A percentile compares a stretch with the other conserved stretches of the same genome.
Evolutionary conservation across 83 land plant genomes (phyloP).

Genomic region (Diphasiastrum complanatum): DNA sequence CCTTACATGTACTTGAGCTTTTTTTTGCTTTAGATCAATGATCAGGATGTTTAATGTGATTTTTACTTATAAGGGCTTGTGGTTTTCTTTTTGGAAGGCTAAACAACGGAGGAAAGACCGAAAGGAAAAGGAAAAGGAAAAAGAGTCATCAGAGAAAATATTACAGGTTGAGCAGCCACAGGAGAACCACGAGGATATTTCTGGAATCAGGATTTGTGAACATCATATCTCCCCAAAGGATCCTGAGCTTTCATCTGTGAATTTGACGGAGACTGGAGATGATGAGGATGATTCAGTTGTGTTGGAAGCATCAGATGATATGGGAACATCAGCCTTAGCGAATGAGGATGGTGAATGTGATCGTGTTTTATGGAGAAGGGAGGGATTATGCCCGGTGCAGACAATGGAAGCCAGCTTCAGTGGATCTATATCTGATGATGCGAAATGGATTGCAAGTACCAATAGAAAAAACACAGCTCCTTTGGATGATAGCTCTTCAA

Average conservation of each 20-base stretch:
- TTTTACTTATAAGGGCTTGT: neutral
- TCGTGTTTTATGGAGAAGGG: constrained; percentile 67
- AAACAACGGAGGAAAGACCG: constrained; percentile 77
- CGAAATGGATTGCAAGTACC: constrained; percentile 34
- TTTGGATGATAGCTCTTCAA: constrained; percentile 93
- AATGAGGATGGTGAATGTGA: constrained; percentile 70
- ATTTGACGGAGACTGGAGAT: constrained; percentile 39
- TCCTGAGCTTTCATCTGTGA: constrained; percentile 1
- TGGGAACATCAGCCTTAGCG: constrained; percentile 50
- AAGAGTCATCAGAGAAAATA: constrained; percentile 52
- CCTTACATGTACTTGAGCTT: too few species aligned
- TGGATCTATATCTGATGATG: constrained; percentile 34
- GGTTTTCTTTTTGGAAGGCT: constrained; percentile 41
- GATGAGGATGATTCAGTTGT: constrained; percentile 71
- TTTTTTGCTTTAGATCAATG: neutral
- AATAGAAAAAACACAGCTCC: constrained; percentile 42
- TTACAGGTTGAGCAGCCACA: constrained; percentile 26
- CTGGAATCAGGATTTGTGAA: constrained; percentile 18
- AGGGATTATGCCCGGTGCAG: constrained; percentile 54
- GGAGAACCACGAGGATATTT: constrained; percentile 23
- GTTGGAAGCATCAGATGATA: constrained; percentile 55
- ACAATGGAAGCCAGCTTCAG: constrained; percentile 61
- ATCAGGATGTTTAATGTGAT: neutral
- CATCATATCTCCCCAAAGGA: neutral
- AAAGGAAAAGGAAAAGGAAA: constrained; percentile 76